A percentile compares a stretch with the other conserved stretches of the same genome.
phyloP scores from a whole-genome alignment of 805 yeast genomes.

The Cyberlindnera mycetangii region DNA sequence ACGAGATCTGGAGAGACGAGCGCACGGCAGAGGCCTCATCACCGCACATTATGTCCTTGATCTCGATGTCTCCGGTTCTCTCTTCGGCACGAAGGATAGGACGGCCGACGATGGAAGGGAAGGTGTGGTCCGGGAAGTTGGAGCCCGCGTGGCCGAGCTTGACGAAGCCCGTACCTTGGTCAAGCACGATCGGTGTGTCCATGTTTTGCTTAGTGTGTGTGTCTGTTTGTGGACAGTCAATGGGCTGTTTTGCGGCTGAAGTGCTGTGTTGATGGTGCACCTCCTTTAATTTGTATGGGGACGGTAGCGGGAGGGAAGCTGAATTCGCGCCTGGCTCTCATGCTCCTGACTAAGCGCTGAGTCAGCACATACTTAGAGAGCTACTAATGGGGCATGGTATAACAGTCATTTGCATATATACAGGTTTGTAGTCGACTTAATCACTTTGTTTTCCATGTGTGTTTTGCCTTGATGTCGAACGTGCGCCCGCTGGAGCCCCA shows the following conservation, averaged over 20 bases:
- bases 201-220: not conserved
- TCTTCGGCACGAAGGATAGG: slow-evolving; percentile 98
- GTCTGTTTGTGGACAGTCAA: not conserved
- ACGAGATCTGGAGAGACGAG: slow-evolving; percentile 85
- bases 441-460: slow-evolving; percentile 4
- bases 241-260: not conserved
- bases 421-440: not conserved
- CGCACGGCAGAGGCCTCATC: slow-evolving; percentile 91
- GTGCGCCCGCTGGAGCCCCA: slow-evolving; percentile 11
- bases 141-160: slow-evolving; percentile 96
- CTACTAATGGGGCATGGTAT: not conserved
- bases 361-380: too few species aligned
- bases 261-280: not conserved
- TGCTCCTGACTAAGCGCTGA: slow-evolving; percentile 3
- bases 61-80: slow-evolving; percentile 68
- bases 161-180: slow-evolving; percentile 98
- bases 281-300: slow-evolving; percentile 5
- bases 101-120: slow-evolving; percentile 96
- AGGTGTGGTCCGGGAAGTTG: slow-evolving; percentile 94
- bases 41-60: slow-evolving; percentile 97
- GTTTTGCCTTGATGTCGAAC: slow-evolving; percentile 22
- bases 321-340: not conserved
- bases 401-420: too few species aligned
- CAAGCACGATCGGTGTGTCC: slow-evolving; percentile 58
- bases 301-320: not conserved